A percentile compares a stretch with the other conserved stretches of the same genome.
Evolutionary conservation across 495 filamentous ascomycete genomes (phyloP).

Genomic region (Extremus antarcticus): DNA sequence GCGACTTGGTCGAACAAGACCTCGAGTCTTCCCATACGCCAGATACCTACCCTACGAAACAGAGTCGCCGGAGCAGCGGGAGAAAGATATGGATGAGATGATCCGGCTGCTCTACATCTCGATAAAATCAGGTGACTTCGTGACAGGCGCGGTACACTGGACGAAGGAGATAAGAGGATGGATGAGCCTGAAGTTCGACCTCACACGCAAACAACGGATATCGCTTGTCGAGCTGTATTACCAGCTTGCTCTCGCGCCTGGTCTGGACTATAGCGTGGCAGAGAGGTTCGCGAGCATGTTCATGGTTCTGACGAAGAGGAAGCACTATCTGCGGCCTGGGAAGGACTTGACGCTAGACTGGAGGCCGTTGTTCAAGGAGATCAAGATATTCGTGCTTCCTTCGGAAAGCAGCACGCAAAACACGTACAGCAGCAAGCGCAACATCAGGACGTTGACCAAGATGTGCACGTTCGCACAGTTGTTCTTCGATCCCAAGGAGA

Average conservation of each 20-base stretch:
- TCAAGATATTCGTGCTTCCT: slow-evolving; percentile 81
- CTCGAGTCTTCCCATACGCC: slow-evolving; percentile 87
- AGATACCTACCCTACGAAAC: slow-evolving; percentile 75
- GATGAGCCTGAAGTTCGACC: slow-evolving; percentile 94
- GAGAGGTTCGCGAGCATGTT: slow-evolving; percentile 97
- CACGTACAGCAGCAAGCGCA: slow-evolving; percentile 54
- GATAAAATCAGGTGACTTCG: slow-evolving; percentile 85
- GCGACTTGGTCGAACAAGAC: slow-evolving; percentile 54
- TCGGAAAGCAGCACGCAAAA: slow-evolving; percentile 59
- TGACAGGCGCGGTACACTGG: slow-evolving; percentile 90
- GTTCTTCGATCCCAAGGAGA: slow-evolving; percentile 82
- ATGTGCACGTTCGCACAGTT: slow-evolving; percentile 79
- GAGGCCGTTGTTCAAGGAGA: slow-evolving; percentile 80
- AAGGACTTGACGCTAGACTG: slow-evolving; percentile 87
- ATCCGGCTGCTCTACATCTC: slow-evolving; percentile 85
- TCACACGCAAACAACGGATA: slow-evolving; percentile 67
- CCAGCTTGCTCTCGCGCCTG: slow-evolving; percentile 82
- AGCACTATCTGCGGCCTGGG: slow-evolving; percentile 84
- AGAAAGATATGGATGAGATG: slow-evolving; percentile 68
- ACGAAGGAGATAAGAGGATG: slow-evolving; percentile 91
- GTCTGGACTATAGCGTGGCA: slow-evolving; percentile 66
- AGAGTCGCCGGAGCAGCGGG: slow-evolving; percentile 63
- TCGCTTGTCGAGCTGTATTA: slow-evolving; percentile 87
- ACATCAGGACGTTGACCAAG: slow-evolving; percentile 67
- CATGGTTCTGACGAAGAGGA: slow-evolving; percentile 86